Evolutionary conservation across 2,329 filamentous ascomycete genomes (phyloP).

Genomic region (Aureobasidium sp.): DNA sequence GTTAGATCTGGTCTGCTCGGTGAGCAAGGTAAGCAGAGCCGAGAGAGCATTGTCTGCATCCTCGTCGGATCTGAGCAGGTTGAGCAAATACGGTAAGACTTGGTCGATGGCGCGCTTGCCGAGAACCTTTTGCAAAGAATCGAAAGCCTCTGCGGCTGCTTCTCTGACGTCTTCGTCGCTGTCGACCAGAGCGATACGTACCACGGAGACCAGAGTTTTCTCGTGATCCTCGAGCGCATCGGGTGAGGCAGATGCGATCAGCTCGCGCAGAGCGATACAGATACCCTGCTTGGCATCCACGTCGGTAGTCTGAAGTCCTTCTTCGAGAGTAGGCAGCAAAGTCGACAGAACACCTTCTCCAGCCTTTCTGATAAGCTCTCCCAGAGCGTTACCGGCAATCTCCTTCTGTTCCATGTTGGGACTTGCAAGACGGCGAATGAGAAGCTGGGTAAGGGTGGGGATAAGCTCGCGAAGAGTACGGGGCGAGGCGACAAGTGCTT

Average conservation of each 20-base stretch:
- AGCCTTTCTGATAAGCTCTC: slow-evolving; percentile 93
- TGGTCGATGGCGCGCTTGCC: slow-evolving; percentile 94
- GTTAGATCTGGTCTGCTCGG: slow-evolving; percentile 86
- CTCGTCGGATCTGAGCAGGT: slow-evolving; percentile 74
- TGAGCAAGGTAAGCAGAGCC: slow-evolving; percentile 86
- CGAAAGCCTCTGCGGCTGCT: slow-evolving; percentile 93
- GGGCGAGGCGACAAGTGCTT: slow-evolving; percentile 86
- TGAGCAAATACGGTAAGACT: slow-evolving; percentile 85
- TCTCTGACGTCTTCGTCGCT: slow-evolving; percentile 84
- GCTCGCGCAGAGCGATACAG: slow-evolving; percentile 87
- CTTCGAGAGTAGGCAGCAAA: slow-evolving; percentile 82
- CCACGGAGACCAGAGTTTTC: slow-evolving; percentile 87
- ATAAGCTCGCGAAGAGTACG: slow-evolving; percentile 91
- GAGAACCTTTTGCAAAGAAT: slow-evolving; percentile 84
- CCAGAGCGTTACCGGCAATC: slow-evolving; percentile 93
- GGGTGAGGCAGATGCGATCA: slow-evolving; percentile 79
- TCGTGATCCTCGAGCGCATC: slow-evolving; percentile 92
- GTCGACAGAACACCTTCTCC: slow-evolving; percentile 87
- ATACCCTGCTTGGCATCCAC: slow-evolving; percentile 94
- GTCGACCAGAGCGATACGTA: slow-evolving; percentile 86
- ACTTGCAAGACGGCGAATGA: slow-evolving; percentile 88
- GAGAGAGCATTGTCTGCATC: slow-evolving; percentile 88
- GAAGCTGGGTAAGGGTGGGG: slow-evolving; percentile 86
- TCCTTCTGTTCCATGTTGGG: slow-evolving; percentile 98
- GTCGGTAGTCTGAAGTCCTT: slow-evolving; percentile 79